Evolutionary conservation across 2,329 filamentous ascomycete species (phyloP).

Genomic region (Monilinia fructigena): DNA sequence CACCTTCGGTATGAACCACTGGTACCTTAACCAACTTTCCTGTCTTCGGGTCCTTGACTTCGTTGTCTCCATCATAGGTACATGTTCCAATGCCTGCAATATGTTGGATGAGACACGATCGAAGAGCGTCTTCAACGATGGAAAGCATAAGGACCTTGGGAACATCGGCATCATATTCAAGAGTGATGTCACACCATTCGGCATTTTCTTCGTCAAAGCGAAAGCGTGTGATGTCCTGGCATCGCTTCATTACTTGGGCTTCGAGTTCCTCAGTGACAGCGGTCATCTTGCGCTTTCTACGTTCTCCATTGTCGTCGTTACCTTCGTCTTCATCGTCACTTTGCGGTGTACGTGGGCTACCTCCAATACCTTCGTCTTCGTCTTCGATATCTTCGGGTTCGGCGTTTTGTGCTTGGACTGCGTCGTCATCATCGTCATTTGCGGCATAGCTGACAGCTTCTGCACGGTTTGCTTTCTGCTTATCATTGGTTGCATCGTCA

Average conservation of each 20-base stretch:
- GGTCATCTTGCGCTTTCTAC: slow-evolving; percentile 30
- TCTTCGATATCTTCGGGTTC: slow-evolving; percentile 55
- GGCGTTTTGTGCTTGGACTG: slow-evolving; percentile 60
- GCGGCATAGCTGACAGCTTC: slow-evolving; percentile 87
- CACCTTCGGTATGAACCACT: slow-evolving; percentile 75
- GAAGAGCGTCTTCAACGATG: slow-evolving; percentile 78
- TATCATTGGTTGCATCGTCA: slow-evolving; percentile 72
- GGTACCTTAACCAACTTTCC: slow-evolving; percentile 51
- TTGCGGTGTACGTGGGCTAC: slow-evolving; percentile 46
- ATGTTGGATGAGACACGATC: slow-evolving; percentile 80
- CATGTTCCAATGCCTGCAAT: slow-evolving; percentile 75
- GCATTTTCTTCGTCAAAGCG: slow-evolving; percentile 74
- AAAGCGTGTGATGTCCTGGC: slow-evolving; percentile 71
- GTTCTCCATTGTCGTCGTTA: slow-evolving; percentile 37
- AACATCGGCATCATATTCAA: slow-evolving; percentile 76
- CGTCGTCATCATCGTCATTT: slow-evolving; percentile 88
- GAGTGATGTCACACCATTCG: slow-evolving; percentile 73
- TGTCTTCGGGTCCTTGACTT: slow-evolving; percentile 48
- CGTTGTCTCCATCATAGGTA: slow-evolving; percentile 62
- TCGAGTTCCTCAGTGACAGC: slow-evolving; percentile 47
- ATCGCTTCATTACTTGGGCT: slow-evolving; percentile 61
- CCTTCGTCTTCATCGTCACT: slow-evolving; percentile 42
- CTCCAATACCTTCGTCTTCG: slow-evolving; percentile 54
- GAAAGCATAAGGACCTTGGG: slow-evolving; percentile 93
- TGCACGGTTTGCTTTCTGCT: slow-evolving; percentile 70